Evolutionary conservation across 495 filamentous ascomycete species (phyloP).

Genomic region (Cairneyella variabilis): DNA sequence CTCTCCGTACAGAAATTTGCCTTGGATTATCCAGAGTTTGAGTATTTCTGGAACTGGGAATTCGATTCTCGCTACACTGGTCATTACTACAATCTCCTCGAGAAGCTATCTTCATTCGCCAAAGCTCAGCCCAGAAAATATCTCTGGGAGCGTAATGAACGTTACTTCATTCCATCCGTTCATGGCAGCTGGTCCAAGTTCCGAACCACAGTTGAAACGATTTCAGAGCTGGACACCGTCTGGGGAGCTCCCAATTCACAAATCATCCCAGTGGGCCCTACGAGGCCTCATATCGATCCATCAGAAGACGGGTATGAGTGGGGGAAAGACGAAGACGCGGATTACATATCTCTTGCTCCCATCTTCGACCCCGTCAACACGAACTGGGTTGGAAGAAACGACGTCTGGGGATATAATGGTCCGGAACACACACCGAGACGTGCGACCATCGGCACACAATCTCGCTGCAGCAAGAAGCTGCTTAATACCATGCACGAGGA

Average conservation of each 20-base stretch:
- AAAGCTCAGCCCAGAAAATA: slow-evolving; percentile 60
- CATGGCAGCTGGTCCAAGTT: slow-evolving; percentile 60
- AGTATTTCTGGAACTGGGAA: slow-evolving; percentile 76
- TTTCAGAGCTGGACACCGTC: slow-evolving; percentile 42
- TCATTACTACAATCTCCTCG: slow-evolving; percentile 66
- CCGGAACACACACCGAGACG: slow-evolving; percentile 55
- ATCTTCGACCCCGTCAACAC: slow-evolving; percentile 65
- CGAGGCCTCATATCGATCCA: slow-evolving; percentile 48
- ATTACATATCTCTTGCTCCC: slow-evolving; percentile 66
- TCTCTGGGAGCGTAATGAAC: slow-evolving; percentile 71
- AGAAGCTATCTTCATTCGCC: slow-evolving; percentile 55
- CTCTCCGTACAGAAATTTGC: slow-evolving; percentile 62
- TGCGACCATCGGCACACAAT: slow-evolving; percentile 62
- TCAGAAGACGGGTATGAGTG: slow-evolving; percentile 62
- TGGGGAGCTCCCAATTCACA: slow-evolving; percentile 56
- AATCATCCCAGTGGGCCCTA: slow-evolving; percentile 56
- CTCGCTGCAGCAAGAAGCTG: slow-evolving; percentile 57
- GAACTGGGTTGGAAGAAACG: slow-evolving; percentile 56
- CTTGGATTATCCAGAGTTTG: slow-evolving; percentile 64
- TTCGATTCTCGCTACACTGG: slow-evolving; percentile 69
- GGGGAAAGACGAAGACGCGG: slow-evolving; percentile 74
- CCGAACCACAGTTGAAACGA: slow-evolving; percentile 43
- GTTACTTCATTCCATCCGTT: slow-evolving; percentile 63
- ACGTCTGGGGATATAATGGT: slow-evolving; percentile 59
- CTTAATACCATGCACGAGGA: slow-evolving; percentile 63